Base-by-base conservation (phyloP, 331 rosid genomes). In the Pyracantha coccinea region DNA sequence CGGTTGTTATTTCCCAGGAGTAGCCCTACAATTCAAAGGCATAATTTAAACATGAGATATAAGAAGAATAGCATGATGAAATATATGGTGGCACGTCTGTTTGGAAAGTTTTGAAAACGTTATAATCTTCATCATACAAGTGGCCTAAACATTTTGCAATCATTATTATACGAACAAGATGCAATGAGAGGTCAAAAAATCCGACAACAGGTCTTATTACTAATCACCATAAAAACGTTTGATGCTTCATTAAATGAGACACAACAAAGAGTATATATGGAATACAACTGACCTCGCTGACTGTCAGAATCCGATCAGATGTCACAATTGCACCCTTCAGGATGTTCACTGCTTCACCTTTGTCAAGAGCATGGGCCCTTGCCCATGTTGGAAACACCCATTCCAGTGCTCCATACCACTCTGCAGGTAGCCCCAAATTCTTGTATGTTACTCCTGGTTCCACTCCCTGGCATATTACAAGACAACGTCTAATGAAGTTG, bases 341-440 rank as follows among this genome's bases (percentile, higher is more conserved):
- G 80, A 90, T 85, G 82, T 92, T 92, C 81, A 92, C 96, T 70
- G 98, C 90, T 87, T 89, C 91, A 13, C 98, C 98, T 11, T 68
- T 80, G 87, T 92, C 98, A 71, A 92, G 95, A 82, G 98, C 98
- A 83, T 92, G 98, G 8, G 82, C 78, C 85, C 98, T 90, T 62
- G 98, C 96, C 98, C 98, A 92, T 55, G 72, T 81, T 59, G 96
- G 98, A 81, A 90, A 90, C 60, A 92, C 96, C 94, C 96, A 92
- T 76, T 72, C 96, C 75, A 92, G 23, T 63, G 98, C 96, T 81
- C 92, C 98, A 67, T 63, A 77, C 98, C 98, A 92, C 69, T 92
- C 94, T 28, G 68, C 59, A 78, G 98, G 92, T 29, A 92, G 83
- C 78, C 98, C 96, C 89, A 92, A 82, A 78, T 90, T 87, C 59